These are phyloP conservation scores for Cyclostephanos tholiformis DNA, from an alignment of 108 stramenopile genomes.

Conservation along the genomic window DNA sequence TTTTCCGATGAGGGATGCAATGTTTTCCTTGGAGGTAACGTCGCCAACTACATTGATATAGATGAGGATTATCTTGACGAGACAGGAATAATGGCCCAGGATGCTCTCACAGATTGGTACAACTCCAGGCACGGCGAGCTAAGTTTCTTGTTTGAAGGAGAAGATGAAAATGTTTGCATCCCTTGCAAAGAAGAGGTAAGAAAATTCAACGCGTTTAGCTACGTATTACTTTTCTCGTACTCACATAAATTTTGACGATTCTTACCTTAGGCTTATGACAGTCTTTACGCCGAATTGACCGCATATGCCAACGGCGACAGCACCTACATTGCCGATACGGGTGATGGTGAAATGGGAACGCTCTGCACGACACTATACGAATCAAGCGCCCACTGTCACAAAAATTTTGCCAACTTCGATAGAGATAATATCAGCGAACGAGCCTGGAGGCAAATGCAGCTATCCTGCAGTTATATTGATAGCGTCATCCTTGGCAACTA, in stretches of 20 bases:
- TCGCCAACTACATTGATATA: constrained; percentile 1
- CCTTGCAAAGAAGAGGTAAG: constrained; percentile 5
- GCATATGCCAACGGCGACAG: background rate
- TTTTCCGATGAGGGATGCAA: constrained; percentile 77
- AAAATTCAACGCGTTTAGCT: background rate
- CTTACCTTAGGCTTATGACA: background rate
- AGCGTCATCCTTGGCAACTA: constrained; percentile 72
- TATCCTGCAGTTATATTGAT: constrained; percentile 72
- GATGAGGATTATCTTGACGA: constrained; percentile 35
- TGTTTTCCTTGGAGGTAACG: constrained; percentile 53
- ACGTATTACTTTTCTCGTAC: background rate
- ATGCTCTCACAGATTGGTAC: constrained; percentile 32
- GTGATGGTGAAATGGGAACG: constrained; percentile 39
- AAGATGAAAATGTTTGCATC: constrained; percentile 1
- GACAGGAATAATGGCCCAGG: constrained; percentile 19
- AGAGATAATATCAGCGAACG: constrained; percentile 28
- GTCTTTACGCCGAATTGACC: background rate
- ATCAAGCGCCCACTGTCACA: constrained; percentile 64
- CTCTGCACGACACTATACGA: constrained; percentile 70
- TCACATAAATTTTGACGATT: background rate
- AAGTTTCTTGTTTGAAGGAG: constrained; percentile 2
- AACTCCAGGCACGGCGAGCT: constrained; percentile 43
- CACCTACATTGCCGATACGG: constrained; percentile 20
- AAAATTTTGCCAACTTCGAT: constrained; percentile 40
- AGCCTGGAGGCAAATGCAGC: constrained; percentile 37